phyloP scores from a whole-genome alignment of 2,329 filamentous ascomycete species.

The Paracorniculantispora psalliotae region DNA sequence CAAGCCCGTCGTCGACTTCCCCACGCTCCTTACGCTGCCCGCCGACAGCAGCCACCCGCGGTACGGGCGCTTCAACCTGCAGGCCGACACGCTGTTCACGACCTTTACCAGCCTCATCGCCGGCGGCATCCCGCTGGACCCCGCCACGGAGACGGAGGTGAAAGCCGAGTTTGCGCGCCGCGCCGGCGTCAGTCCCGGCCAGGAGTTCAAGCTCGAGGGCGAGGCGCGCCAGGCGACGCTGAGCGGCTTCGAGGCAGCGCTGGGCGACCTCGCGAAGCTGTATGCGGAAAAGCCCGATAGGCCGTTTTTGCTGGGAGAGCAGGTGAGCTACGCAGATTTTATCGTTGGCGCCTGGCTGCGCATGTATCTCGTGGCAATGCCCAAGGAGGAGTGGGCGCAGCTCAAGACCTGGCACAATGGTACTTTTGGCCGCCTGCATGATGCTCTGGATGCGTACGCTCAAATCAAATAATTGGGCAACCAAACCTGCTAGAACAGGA shows the following conservation, averaged over 20 bases:
- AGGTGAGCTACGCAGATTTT: slow-evolving; percentile 48
- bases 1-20: slow-evolving; percentile 16
- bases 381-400: slow-evolving; percentile 1
- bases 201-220: slow-evolving; percentile 34
- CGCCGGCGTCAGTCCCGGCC: slow-evolving; percentile 39
- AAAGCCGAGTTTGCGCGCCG: slow-evolving; percentile 46
- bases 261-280: slow-evolving; percentile 38
- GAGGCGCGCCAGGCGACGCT: slow-evolving; percentile 36
- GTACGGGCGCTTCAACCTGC: slow-evolving; percentile 47
- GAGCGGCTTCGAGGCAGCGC: slow-evolving; percentile 33
- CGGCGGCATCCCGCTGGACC: slow-evolving; percentile 45
- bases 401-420: slow-evolving; percentile 4
- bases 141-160: slow-evolving; percentile 36
- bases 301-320: slow-evolving; percentile 43
- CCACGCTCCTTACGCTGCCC: slow-evolving; percentile 34
- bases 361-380: background rate
- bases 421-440: slow-evolving; percentile 1
- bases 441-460: slow-evolving; percentile 3
- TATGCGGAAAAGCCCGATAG: slow-evolving; percentile 35
- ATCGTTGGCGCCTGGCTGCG: slow-evolving; percentile 45
- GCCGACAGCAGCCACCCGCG: slow-evolving; percentile 25
- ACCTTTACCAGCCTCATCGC: slow-evolving; percentile 36
- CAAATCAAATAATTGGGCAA: background rate
- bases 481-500: background rate
- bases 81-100: slow-evolving; percentile 51